Evolutionary conservation across 305 asterid species (phyloP), one percentile per base, ranked within the genome.

Genomic region (Stenogyne calaminthoides): DNA sequence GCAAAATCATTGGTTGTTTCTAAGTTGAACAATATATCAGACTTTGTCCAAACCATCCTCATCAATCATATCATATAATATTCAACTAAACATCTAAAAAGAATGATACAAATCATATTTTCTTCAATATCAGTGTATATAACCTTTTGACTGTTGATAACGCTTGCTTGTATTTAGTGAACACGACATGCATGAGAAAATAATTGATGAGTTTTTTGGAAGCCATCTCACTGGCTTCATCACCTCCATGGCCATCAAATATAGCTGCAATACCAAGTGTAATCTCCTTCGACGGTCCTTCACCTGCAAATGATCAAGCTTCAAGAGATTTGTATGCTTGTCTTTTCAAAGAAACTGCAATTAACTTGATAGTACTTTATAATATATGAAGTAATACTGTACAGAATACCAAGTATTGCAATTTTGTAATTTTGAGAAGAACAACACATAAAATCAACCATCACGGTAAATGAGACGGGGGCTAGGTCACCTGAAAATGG

Each of bases 181-280:
- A 86, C 64, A 78, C 75, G 52, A 57, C 84, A 78, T 92, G 82
- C 74, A 82, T 49, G 56, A 61, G 69, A 82, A 89, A 80, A 71
- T 90, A 92, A 81, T 74, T 81, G 56, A 79, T 46, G 32, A 92
- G 74, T 70, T 66, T 86, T 61, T 62, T 71, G 10, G 96, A 92
- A 66, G 96, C 93, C 86, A 87, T 68, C 69, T 86, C 89, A 84
- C 96, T 86, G 20, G 91, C 95, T 86, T 92, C 92, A 15, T 73
- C 49, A 37, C 98, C 98, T 64, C 88, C 92, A 76, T 89, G 98
- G 61, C 98, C 98, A 81, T 92, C 98, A 72, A 92, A 89, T 70
- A 89, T 73, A 52, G 95, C 92, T 49, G 95, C 96, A 56, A 88
- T 72, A 67, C 92, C 86, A 39, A 88, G 5, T 22, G 54, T 60